Conservation (phyloP, 2,329 filamentous ascomycete genomes). For the Blumeriella jaapii region DNA sequence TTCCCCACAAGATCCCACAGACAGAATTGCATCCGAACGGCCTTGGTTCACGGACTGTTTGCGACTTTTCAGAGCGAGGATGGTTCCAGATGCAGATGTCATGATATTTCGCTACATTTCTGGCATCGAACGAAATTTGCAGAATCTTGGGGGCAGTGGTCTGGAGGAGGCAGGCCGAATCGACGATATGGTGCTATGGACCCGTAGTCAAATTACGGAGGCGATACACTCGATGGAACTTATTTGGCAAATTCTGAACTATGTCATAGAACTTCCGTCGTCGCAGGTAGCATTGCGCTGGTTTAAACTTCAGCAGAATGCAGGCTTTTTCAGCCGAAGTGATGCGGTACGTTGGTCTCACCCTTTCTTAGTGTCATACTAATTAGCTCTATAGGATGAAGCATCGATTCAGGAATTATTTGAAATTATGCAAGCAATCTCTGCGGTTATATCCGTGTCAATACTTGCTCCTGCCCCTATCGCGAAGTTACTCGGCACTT, state of each 20-base stretch:
- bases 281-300: conserved; percentile 52
- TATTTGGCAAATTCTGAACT: conserved; percentile 56
- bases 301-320: conserved; percentile 61
- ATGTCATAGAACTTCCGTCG: conserved; percentile 40
- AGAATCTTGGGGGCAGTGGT: conserved; percentile 33
- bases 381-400: conserved; percentile 14
- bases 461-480: conserved; percentile 46
- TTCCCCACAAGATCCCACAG: too few relatives aligned
- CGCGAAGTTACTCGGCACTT: conserved; percentile 10
- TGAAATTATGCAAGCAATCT: conserved; percentile 55
- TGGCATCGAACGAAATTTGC: conserved; percentile 37
- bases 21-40: too few relatives aligned
- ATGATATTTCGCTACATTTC: conserved; percentile 32
- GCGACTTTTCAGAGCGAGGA: too few relatives aligned
- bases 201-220: conserved; percentile 54
- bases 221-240: conserved; percentile 63
- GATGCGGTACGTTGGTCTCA: conserved; percentile 33
- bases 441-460: conserved; percentile 57
- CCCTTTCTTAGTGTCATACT: conserved; percentile 1
- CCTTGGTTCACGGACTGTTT: too few relatives aligned
- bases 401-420: conserved; percentile 31
- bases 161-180: conserved; percentile 33
- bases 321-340: conserved; percentile 58
- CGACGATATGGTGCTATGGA: conserved; percentile 48
- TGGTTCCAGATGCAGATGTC: conserved; percentile 6